Base-by-base conservation (phyloP, 2,329 filamentous ascomycete species). In the Chrysoporthe deuterocubensis region DNA sequence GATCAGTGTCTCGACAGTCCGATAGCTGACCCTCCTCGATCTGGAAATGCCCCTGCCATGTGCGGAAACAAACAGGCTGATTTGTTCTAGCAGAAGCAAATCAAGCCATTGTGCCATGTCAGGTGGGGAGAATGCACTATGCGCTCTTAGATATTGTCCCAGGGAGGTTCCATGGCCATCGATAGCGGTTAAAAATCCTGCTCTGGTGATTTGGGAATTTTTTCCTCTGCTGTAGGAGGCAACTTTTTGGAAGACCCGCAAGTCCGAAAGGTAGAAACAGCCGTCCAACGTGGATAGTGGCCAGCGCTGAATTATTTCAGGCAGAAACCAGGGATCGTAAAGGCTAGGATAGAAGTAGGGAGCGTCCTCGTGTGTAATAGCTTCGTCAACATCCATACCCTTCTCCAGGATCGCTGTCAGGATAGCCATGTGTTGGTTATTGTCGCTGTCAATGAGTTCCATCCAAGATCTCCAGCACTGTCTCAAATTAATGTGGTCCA, bases 401-500 rank as follows among this genome's bases (percentile, higher is more conserved):
- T 54, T 54, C 1, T 32, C 26, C 21, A 34, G 6, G 6, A 54
- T 32, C 21, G 50, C 26, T 4, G 4, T 34, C 2, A 54, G 32
- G 26, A 54, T 14, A 16, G 13, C 50, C 21, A 34, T 34, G 26
- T 54, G 50, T 8, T 54, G 50, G 16, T 34, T 13, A 54, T 54
- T 34, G 13, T 54, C 5, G 13, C 13, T 14, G 26, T 54, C 13
- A 16, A 52, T 32, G 3, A 9, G 5, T 5, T 16, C 0, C 7
- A 52, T 52, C 2, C 3, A 4, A 2, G 5, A 26, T 46, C n/a
- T 0, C 26, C 26, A 2, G 1, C 1, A 32, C 11, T 0, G 1
- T 9, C 11, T 21, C 1, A 26, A 3, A 6, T 32, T 0, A 18
- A 16, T 5, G 4, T 11, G 21, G 11, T 14, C 48, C 11, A 34